phyloP scores from a whole-genome alignment of 192 early-diverging fungal genomes.

The Entophlyctis luteolus region DNA sequence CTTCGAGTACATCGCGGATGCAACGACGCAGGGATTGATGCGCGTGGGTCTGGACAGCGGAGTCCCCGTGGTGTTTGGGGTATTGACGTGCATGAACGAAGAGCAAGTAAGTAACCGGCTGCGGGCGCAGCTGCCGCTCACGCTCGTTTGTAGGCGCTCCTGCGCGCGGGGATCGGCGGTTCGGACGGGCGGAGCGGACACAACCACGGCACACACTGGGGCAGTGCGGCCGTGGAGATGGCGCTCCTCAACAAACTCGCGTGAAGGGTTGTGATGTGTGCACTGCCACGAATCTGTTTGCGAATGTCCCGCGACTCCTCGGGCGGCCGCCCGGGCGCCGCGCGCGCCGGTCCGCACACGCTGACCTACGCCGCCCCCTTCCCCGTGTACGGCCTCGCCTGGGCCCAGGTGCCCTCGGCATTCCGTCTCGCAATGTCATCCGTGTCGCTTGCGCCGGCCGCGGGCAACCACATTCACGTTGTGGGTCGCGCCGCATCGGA shows the following conservation, averaged over 20 bases:
- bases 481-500: constrained; percentile 60
- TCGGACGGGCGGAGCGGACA: constrained; percentile 63
- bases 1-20: constrained; percentile 99
- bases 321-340: no score
- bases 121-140: background rate
- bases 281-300: no score
- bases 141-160: constrained; percentile 51
- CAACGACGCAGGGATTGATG: constrained; percentile 89
- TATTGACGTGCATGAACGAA: constrained; percentile 90
- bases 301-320: no score
- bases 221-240: constrained; percentile 92
- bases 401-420: constrained; percentile 68
- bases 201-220: constrained; percentile 98
- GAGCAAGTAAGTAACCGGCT: constrained; percentile 55
- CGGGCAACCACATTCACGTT: background rate
- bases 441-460: background rate
- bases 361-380: constrained; percentile 54
- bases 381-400: constrained; percentile 84
- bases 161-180: constrained; percentile 68
- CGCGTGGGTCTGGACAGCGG: constrained; percentile 85
- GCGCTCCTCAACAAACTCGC: no score
- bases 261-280: no score
- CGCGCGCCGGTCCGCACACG: background rate
- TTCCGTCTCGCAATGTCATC: constrained; percentile 73
- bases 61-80: constrained; percentile 91